These are phyloP conservation scores for Naganishia kalamii DNA, from an alignment of 768 basidiomycete genomes.

Conservation along the genomic window DNA sequence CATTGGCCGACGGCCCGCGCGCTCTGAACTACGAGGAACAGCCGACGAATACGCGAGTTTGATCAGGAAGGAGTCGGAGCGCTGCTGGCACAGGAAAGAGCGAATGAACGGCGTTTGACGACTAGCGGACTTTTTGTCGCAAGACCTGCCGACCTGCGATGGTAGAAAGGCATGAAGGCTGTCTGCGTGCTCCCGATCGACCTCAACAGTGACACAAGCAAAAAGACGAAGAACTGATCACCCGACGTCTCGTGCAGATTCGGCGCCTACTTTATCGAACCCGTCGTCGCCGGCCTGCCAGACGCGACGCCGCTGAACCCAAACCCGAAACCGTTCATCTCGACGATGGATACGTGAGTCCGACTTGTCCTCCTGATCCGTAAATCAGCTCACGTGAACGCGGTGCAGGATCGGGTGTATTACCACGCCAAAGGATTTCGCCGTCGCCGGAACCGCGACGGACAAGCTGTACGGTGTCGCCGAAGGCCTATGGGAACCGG, in stretches of 20 bases:
- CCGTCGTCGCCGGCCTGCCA: conserved; percentile 81
- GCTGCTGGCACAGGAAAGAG: too few species aligned
- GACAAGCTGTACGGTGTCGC: conserved; percentile 92
- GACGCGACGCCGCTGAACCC: conserved; percentile 49
- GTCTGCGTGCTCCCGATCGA: too few species aligned
- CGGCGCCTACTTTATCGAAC: conserved; percentile 92
- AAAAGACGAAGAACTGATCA: too few species aligned
- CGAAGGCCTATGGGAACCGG: conserved; percentile 97
- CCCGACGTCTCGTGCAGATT: conserved; percentile 51
- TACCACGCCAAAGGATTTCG: conserved; percentile 64
- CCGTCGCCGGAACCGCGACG: conserved; percentile 87
- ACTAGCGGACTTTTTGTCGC: too few species aligned
- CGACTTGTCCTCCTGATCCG: neutral
- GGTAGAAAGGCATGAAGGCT: too few species aligned
- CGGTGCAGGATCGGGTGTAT: conserved; percentile 46
- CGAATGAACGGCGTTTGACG: too few species aligned
- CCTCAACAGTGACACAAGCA: too few species aligned
- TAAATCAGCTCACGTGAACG: neutral
- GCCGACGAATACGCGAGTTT: too few species aligned
- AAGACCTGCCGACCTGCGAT: too few species aligned
- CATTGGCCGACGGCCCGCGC: too few species aligned
- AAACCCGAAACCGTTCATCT: conserved; percentile 81
- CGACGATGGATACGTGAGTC: conserved; percentile 64
- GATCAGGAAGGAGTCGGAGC: too few species aligned
- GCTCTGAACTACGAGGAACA: too few species aligned